Base-by-base conservation (phyloP, 164 flowering plant genomes). In the Magnolia officinalis region DNA sequence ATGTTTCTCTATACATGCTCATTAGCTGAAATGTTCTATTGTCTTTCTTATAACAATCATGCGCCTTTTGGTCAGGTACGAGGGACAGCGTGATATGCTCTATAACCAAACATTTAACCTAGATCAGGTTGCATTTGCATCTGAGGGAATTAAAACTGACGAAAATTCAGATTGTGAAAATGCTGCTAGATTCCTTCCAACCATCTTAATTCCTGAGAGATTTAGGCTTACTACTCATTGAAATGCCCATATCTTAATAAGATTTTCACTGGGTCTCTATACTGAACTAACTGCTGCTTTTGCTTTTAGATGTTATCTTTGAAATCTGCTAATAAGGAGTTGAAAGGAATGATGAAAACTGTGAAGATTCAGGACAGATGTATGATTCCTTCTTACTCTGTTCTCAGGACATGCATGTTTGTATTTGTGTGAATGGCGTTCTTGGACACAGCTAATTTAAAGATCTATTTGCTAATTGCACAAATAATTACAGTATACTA, bases 81-180 rank as follows among this genome's bases (percentile, higher is more conserved):
- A 96, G 87, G 95, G 91, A 11, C 99, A 96, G 68, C 95, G 98
- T 66, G 98, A 96, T 78, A 96, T 96, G 99, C 90, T 96, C 18
- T 96, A 93, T 83, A 96, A 96, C 80, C 99, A 96, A 84, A 96
- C 99, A 2, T 96, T 91, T 78, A 96, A 96, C 81, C 93, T 96
- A 52, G 99, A 96, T 81, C 99, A 96, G 89, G 97, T 94, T 72
- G 78, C 96, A 64, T 96, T 93, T 92, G 98, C 98, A 71, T 78
- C 99, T 13, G 99, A 96, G 76, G 99, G 97, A 73, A 87, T 96
- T 66, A 96, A 55, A 11, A 16, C 61, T 16, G 11, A 16, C 10
- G 61, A 55, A 55, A 55, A 55, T 13, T 55, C 61, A 8, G 13
- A 55, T 55, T 55, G 18, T 14, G 18, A 16, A 16, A 55, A 55